A percentile compares a stretch with the other conserved stretches of the same genome.
phyloP scores from a whole-genome alignment of 257 asterid genomes.

The Osmanthus fragrans region DNA sequence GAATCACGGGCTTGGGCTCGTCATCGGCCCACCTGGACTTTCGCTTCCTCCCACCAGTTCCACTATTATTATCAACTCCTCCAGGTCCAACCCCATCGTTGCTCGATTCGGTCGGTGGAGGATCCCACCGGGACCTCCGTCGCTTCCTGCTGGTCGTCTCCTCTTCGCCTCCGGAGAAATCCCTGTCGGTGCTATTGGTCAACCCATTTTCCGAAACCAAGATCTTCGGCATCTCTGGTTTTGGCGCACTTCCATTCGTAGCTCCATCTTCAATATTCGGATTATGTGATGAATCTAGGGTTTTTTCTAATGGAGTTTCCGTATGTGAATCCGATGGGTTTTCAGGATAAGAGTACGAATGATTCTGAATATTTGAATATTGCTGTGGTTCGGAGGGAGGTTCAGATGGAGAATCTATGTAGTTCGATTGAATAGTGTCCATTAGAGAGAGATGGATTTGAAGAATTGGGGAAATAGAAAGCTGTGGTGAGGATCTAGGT shows the following conservation, averaged over 20 bases:
- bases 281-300: constrained; percentile 46
- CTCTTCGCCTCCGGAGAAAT: constrained; percentile 85
- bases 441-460: constrained; percentile 13
- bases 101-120: constrained; percentile 47
- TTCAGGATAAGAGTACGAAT: constrained; percentile 22
- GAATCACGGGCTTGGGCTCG: constrained; percentile 55
- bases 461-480: neutral
- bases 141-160: constrained; percentile 72
- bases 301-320: constrained; percentile 47
- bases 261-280: constrained; percentile 23
- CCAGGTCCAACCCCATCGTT: constrained; percentile 30
- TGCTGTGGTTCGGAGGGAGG: constrained; percentile 32
- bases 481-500: neutral
- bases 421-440: constrained; percentile 70
- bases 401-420: constrained; percentile 52
- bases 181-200: constrained; percentile 71
- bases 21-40: constrained; percentile 96
- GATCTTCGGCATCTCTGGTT: constrained; percentile 45
- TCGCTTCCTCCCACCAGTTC: constrained; percentile 72
- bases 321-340: constrained; percentile 27
- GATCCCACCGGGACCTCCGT: constrained; percentile 87
- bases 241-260: constrained; percentile 26
- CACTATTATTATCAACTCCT: constrained; percentile 39
- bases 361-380: neutral
- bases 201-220: constrained; percentile 64